Conservation (phyloP, 352 stramenopile genomes). For the Phytopythium vexans region DNA sequence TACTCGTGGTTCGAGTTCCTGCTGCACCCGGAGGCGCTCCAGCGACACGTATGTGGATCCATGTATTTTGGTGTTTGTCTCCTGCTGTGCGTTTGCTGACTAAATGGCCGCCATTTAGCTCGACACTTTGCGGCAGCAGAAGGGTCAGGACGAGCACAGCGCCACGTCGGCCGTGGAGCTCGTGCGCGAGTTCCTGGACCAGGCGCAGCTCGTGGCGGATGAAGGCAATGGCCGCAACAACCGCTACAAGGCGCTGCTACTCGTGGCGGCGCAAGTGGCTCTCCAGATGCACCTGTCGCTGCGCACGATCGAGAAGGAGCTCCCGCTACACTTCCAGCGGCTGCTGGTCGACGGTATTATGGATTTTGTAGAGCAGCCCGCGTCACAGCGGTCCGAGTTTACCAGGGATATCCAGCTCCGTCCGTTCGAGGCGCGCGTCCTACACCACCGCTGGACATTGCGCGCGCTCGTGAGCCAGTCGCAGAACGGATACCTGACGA, state of each 20-base stretch:
- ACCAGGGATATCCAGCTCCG: constrained; percentile 28
- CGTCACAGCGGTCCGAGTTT: constrained; percentile 25
- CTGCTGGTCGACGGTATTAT: constrained; percentile 79
- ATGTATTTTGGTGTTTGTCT: neutral
- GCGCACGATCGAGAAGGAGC: constrained; percentile 42
- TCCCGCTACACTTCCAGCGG: constrained; percentile 80
- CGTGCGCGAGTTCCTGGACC: constrained; percentile 80
- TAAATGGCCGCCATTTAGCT: constrained; percentile 26
- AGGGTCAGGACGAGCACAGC: constrained; percentile 36
- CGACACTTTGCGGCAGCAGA: constrained; percentile 41
- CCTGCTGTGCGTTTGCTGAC: neutral
- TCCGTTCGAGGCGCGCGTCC: constrained; percentile 47
- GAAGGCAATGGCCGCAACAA: constrained; percentile 76
- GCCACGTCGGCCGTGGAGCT: constrained; percentile 74
- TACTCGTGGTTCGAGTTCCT: constrained; percentile 87
- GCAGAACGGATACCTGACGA: constrained; percentile 70
- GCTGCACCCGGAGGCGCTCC: constrained; percentile 70
- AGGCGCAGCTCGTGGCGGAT: constrained; percentile 77
- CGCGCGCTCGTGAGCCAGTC: constrained; percentile 66
- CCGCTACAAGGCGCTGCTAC: constrained; percentile 62
- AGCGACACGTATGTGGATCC: constrained; percentile 52
- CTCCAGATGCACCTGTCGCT: constrained; percentile 71
- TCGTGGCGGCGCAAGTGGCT: constrained; percentile 73
- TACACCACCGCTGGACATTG: constrained; percentile 79
- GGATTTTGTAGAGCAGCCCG: constrained; percentile 54